These are phyloP conservation scores for Pisolithus sp. DNA, from an alignment of 768 basidiomycete genomes.

Conservation along the genomic window DNA sequence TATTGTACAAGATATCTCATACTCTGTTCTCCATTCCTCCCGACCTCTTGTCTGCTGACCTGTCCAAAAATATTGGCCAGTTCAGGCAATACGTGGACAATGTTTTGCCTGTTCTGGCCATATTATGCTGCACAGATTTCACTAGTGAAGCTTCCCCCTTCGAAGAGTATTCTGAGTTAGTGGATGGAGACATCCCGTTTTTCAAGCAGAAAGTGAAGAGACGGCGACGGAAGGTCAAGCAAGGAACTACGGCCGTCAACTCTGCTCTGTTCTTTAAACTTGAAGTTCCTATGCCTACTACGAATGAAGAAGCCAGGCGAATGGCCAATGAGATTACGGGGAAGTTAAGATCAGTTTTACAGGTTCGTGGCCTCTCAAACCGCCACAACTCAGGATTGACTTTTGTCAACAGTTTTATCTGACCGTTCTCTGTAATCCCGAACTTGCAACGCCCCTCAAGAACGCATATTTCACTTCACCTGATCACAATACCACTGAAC, in stretches of 20 bases:
- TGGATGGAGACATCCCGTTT: conserved; percentile 5
- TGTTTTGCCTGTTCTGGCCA: conserved; percentile 14
- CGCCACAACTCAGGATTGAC: not conserved
- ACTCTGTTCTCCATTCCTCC: conserved; percentile 19
- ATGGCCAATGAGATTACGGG: conserved; percentile 13
- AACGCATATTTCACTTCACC: conserved; percentile 5
- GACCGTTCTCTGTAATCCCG: conserved; percentile 13
- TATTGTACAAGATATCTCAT: conserved; percentile 23
- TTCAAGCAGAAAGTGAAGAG: conserved; percentile 25
- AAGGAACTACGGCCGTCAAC: conserved; percentile 15
- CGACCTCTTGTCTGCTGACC: conserved; percentile 8
- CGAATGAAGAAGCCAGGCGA: conserved; percentile 11
- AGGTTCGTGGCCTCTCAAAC: conserved; percentile 14
- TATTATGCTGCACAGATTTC: conserved; percentile 14
- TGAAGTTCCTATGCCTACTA: conserved; percentile 20
- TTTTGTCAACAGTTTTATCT: conserved; percentile 19
- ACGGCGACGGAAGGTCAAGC: conserved; percentile 13
- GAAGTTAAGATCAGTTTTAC: conserved; percentile 21
- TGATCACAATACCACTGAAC: not conserved
- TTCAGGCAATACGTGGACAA: conserved; percentile 18
- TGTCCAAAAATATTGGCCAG: conserved; percentile 9
- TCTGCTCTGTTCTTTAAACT: conserved; percentile 25
- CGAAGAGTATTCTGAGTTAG: not conserved
- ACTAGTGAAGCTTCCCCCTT: not conserved
- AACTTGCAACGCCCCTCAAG: conserved; percentile 6